These are phyloP conservation scores for Cutaneotrichosporon sp. DNA, from an alignment of 1,284 basidiomycete species.

Conservation along the genomic window DNA sequence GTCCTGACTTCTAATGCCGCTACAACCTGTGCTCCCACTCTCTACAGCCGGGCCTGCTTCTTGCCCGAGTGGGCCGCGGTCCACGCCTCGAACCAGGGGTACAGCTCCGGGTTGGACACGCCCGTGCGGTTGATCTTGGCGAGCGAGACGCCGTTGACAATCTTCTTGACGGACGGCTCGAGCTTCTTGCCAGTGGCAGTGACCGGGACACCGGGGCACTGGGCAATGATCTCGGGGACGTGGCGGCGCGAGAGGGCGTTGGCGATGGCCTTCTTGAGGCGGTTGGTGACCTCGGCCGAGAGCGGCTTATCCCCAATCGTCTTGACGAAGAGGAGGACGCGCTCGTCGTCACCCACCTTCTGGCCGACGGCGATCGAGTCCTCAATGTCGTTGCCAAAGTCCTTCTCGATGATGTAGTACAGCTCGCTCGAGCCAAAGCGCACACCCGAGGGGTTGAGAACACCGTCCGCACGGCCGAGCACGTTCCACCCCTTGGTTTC, in stretches of 20 bases:
- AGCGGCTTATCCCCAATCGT: conserved; percentile 29
- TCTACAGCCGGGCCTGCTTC: conserved; percentile 7
- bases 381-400: conserved; percentile 34
- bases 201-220: conserved; percentile 29
- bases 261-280: conserved; percentile 36
- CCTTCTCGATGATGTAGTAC: conserved; percentile 33
- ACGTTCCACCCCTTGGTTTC: conserved; percentile 24
- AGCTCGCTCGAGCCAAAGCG: conserved; percentile 34
- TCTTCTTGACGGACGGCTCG: conserved; percentile 27
- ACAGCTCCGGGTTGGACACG: conserved; percentile 22
- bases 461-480: conserved; percentile 32
- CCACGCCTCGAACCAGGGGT: conserved; percentile 23
- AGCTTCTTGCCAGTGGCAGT: conserved; percentile 27
- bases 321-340: conserved; percentile 46
- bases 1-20: neutral
- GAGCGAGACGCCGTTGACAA: conserved; percentile 24
- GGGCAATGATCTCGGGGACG: conserved; percentile 39
- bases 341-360: conserved; percentile 36
- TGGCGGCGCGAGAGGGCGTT: conserved; percentile 36
- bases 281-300: conserved; percentile 17
- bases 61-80: conserved; percentile 12
- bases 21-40: conserved; percentile 1
- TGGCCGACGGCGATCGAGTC: conserved; percentile 46
- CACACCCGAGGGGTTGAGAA: conserved; percentile 35
- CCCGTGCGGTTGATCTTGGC: conserved; percentile 23